These are phyloP conservation scores for Aspergillus sp. DNA, from an alignment of 2,329 filamentous ascomycete species.

Conservation along the genomic window DNA sequence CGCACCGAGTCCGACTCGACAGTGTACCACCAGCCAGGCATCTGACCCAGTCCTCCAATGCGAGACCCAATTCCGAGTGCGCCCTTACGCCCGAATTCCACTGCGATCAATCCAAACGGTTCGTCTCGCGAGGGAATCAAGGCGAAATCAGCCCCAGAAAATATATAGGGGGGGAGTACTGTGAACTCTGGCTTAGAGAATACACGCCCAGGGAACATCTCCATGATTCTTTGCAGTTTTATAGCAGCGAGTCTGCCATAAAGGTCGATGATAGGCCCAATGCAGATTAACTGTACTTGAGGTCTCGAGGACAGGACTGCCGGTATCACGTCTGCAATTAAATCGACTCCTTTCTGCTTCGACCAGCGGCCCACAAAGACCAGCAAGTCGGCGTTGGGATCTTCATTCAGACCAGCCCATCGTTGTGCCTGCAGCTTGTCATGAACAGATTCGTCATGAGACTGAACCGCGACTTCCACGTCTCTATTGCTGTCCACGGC, in stretches of 20 bases:
- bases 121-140: slow-evolving; percentile 69
- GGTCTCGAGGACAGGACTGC: slow-evolving; percentile 55
- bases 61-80: slow-evolving; percentile 66
- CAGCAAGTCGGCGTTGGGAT: slow-evolving; percentile 63
- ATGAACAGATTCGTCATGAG: no score
- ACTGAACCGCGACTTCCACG: no score
- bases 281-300: slow-evolving; percentile 61
- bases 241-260: slow-evolving; percentile 68
- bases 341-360: slow-evolving; percentile 67
- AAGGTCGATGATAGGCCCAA: slow-evolving; percentile 68
- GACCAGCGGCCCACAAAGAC: slow-evolving; percentile 71
- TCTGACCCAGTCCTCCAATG: slow-evolving; percentile 66
- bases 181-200: slow-evolving; percentile 69
- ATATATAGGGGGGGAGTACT: slow-evolving; percentile 63
- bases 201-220: slow-evolving; percentile 64
- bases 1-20: slow-evolving; percentile 64
- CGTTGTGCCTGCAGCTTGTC: slow-evolving; percentile 57
- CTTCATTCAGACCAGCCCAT: slow-evolving; percentile 64
- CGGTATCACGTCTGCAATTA: slow-evolving; percentile 69
- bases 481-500: no score
- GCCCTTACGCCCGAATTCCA: slow-evolving; percentile 68
- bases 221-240: slow-evolving; percentile 65
- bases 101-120: slow-evolving; percentile 67
- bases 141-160: slow-evolving; percentile 68
- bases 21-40: slow-evolving; percentile 72